Percentiles rank a stretch among this genome's conserved stretches.
These are phyloP conservation scores for Solanum peruvianum DNA, from an alignment of 257 asterid genomes.

Conservation along the genomic window DNA sequence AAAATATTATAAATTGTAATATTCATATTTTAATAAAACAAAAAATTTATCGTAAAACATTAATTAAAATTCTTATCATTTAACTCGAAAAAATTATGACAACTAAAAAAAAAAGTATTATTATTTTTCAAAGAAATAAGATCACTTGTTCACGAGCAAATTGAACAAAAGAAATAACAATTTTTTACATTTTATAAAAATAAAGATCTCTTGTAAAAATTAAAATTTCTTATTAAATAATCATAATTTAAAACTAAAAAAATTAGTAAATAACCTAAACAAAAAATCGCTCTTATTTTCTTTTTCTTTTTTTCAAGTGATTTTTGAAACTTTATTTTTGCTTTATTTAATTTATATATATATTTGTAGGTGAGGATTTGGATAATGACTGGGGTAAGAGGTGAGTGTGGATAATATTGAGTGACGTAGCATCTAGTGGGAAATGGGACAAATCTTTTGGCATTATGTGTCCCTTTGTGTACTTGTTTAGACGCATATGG, in stretches of 20 bases:
- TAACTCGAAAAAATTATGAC: fast-evolving
- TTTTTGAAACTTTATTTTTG: not conserved
- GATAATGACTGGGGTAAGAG: not conserved
- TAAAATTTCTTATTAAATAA: not conserved
- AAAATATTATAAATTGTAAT: too few species aligned
- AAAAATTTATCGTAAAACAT: too few species aligned
- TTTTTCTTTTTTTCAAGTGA: not conserved
- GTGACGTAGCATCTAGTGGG: not conserved
- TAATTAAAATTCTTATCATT: not conserved
- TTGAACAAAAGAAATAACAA: not conserved
- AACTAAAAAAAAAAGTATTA: not conserved
- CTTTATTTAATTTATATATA: not conserved
- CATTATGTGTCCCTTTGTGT: not conserved
- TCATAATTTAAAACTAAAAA: not conserved
- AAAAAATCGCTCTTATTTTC: not conserved
- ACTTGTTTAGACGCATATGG: not conserved
- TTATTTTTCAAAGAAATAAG: not conserved
- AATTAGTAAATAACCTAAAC: not conserved
- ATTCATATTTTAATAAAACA: too few species aligned
- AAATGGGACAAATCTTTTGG: not conserved
- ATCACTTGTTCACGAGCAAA: not conserved
- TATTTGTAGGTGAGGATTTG: not conserved
- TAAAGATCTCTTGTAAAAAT: not conserved
- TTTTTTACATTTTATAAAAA: not conserved
- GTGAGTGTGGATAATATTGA: not conserved